These are phyloP conservation scores for Nitzschia sp. DNA, from an alignment of 108 stramenopile genomes.

Conservation along the genomic window DNA sequence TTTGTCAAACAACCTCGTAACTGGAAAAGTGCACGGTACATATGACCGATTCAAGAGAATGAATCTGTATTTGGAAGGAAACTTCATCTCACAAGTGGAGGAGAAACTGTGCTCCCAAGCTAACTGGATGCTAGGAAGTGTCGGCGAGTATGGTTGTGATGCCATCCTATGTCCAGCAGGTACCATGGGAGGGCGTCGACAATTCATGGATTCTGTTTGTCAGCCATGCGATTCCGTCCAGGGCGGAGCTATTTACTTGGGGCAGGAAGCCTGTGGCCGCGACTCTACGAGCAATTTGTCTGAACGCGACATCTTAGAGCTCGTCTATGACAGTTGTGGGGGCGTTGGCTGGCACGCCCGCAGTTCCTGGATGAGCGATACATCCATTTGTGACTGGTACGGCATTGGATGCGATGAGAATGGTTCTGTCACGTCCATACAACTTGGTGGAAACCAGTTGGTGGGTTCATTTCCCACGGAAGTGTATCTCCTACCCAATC, in stretches of 20 bases:
- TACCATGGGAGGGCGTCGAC: constrained; percentile 40
- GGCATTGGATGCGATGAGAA: constrained; percentile 43
- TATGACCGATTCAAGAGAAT: constrained; percentile 36
- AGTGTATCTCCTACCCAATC: constrained; percentile 36
- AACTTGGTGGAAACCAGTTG: constrained; percentile 42
- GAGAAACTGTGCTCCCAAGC: constrained; percentile 14
- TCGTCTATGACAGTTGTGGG: constrained; percentile 33
- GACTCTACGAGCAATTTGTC: constrained; percentile 20
- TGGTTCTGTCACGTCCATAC: constrained; percentile 25
- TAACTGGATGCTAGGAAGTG: constrained; percentile 34
- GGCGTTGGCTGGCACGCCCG: constrained; percentile 37
- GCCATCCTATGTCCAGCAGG: constrained; percentile 33
- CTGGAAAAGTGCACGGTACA: constrained; percentile 41
- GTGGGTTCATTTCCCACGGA: constrained; percentile 45
- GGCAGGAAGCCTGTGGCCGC: constrained; percentile 20
- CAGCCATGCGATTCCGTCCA: constrained; percentile 51
- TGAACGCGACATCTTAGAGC: constrained; percentile 47
- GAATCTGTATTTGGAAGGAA: constrained; percentile 48
- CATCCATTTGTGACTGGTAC: constrained; percentile 41
- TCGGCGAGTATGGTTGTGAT: constrained; percentile 23
- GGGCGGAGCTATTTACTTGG: constrained; percentile 41
- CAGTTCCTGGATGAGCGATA: constrained; percentile 47
- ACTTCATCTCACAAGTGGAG: constrained; percentile 37
- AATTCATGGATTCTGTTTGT: constrained; percentile 43
- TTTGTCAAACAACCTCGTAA: constrained; percentile 44